Base-by-base conservation (phyloP, 73 alveolate genomes). In the Stentor roeselii region DNA sequence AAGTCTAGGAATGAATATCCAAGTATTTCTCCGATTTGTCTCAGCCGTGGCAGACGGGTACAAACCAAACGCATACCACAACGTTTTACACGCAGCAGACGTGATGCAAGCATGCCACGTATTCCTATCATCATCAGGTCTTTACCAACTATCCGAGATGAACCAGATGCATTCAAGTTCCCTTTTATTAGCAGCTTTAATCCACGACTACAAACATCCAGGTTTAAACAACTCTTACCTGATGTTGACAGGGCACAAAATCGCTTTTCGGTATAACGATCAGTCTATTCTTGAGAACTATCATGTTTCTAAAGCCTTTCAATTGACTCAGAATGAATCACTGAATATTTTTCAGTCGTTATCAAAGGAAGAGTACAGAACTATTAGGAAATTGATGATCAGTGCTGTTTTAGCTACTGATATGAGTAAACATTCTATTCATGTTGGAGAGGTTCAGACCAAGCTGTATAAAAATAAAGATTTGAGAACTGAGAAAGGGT, bases 131-230 rank as follows among this genome's bases (percentile, higher is more conserved):
- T n/a, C n/a, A n/a, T n/a, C n/a, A n/a, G n/a, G n/a, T n/a, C 60
- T 75, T 0, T 1, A 34, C 31, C n/a, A 67, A 15, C 50, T 34
- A 30, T 2, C 41, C 15, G 82, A 67, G 32, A 67, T 27, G 32
- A 30, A n/a, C 3, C n/a, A 11, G 11, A 30, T 36, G 1, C 27
- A 59, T 1, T n/a, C 61, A 4, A 60, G 88, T 36, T n/a, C n/a
- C n/a, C n/a, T n/a, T n/a, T n/a, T n/a, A n/a, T n/a, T n/a, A n/a
- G n/a, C n/a, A n/a, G 88, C 88, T 3, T 40, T 59, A 15, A 78
- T 83, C 34, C 96, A 90, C 77, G 96, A 90, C 78, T 88, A 85
- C 82, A 75, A 88, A 60, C 96, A 90, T 80, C 96, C 96, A 11
- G 96, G 96, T 36, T 86, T 84, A 75, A 90, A 82, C 40, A 90